A percentile compares a stretch with the other conserved stretches of the same genome.
phyloP scores from a whole-genome alignment of 1,139 yeast species.

The Candida buenavistaensis region DNA sequence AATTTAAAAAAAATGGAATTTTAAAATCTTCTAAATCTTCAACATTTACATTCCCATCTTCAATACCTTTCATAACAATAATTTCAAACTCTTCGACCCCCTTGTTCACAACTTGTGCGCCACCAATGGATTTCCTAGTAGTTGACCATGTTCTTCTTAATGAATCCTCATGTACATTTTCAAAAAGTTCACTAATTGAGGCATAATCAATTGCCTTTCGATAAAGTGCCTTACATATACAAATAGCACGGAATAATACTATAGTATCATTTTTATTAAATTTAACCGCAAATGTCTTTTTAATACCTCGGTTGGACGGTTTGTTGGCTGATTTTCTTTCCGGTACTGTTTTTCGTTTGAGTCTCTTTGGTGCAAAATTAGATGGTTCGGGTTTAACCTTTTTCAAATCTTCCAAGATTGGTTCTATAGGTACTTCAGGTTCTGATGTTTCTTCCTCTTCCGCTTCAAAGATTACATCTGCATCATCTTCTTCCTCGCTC shows the following conservation, averaged over 20 bases:
- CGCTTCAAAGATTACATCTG: not conserved
- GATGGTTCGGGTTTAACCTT: conserved; percentile 15
- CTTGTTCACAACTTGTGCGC: conserved; percentile 45
- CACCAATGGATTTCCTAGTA: conserved; percentile 58
- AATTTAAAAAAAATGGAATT: conserved; percentile 46
- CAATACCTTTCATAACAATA: conserved; percentile 53
- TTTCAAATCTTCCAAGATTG: not conserved
- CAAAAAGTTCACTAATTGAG: conserved; percentile 48
- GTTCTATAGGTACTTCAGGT: not conserved
- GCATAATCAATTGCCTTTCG: conserved; percentile 58
- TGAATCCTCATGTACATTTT: conserved; percentile 32
- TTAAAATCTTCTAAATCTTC: conserved; percentile 51
- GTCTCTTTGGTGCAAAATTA: conserved; percentile 23
- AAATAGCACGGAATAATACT: conserved; percentile 54
- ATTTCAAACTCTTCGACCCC: conserved; percentile 62
- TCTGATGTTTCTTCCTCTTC: not conserved
- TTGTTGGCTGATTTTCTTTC: conserved; percentile 10
- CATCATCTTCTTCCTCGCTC: not conserved
- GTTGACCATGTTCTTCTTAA: conserved; percentile 64
- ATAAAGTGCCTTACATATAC: conserved; percentile 58
- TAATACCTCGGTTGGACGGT: not conserved
- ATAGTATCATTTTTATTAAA: conserved; percentile 49
- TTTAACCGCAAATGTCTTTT: conserved; percentile 14
- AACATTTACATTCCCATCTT: conserved; percentile 45
- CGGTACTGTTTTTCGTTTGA: conserved; percentile 17